Conservation (phyloP, 768 basidiomycete species). For the Mycena floridula region DNA sequence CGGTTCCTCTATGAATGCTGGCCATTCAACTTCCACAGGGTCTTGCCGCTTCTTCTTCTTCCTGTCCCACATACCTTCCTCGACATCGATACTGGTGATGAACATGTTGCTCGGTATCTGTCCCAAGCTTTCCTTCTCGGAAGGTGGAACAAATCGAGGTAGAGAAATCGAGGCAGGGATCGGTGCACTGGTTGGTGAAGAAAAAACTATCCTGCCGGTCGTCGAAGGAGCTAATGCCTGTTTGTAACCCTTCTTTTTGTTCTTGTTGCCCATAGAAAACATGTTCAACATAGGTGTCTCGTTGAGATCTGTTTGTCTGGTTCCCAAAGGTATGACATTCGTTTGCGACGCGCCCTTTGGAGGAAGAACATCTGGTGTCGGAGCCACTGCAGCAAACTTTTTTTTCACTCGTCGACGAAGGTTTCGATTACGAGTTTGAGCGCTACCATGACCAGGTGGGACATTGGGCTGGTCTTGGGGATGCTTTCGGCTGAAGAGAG, state of each 20-base stretch:
- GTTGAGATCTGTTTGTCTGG: background rate
- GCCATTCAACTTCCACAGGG: constrained; percentile 12
- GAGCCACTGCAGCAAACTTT: constrained; percentile 8
- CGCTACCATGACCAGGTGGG: constrained; percentile 13
- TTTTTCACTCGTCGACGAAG: constrained; percentile 11
- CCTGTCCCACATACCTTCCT: constrained; percentile 34
- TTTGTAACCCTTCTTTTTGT: constrained; percentile 67
- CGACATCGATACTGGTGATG: constrained; percentile 69
- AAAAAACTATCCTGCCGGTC: constrained; percentile 51
- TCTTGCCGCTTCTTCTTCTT: constrained; percentile 27
- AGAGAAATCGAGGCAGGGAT: constrained; percentile 5
- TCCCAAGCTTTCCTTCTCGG: constrained; percentile 44
- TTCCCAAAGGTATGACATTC: constrained; percentile 41
- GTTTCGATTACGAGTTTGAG: constrained; percentile 9
- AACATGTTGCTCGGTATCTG: constrained; percentile 56
- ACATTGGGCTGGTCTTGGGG: constrained; percentile 3
- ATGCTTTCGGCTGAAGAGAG: constrained; percentile 4
- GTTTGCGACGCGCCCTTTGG: constrained; percentile 6
- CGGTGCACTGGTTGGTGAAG: constrained; percentile 1
- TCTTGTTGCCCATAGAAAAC: constrained; percentile 64
- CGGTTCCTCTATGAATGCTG: background rate
- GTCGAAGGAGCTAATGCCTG: constrained; percentile 36
- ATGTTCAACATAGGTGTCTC: constrained; percentile 29
- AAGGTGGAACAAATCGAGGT: constrained; percentile 53
- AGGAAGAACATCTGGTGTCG: background rate